phyloP scores from a whole-genome alignment of 2,329 filamentous ascomycete genomes.

The Rutstroemia sp. region DNA sequence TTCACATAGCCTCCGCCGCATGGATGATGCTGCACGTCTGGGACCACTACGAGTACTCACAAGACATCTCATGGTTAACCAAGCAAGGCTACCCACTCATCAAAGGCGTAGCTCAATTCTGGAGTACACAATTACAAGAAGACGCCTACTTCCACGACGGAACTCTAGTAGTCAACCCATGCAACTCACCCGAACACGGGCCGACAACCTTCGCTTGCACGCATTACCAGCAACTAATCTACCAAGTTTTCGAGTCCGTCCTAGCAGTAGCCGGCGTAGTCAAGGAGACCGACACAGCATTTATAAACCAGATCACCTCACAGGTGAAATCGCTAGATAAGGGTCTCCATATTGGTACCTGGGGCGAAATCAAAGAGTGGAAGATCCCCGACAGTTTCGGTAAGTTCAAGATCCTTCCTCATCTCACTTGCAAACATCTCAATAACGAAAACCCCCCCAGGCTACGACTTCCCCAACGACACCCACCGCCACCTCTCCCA shows the following conservation, averaged over 20 bases:
- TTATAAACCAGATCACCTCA: constrained; percentile 32
- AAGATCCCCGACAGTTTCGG: constrained; percentile 31
- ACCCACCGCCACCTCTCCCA: constrained; percentile 48
- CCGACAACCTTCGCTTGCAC: constrained; percentile 46
- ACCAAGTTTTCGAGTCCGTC: constrained; percentile 26
- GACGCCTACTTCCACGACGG: constrained; percentile 44
- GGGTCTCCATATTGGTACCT: constrained; percentile 40
- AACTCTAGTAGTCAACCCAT: constrained; percentile 48
- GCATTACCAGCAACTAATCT: constrained; percentile 46
- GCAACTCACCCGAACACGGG: constrained; percentile 51
- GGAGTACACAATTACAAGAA: constrained; percentile 44
- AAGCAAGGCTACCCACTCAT: constrained; percentile 44
- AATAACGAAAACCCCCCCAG: constrained; percentile 41
- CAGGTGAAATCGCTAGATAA: constrained; percentile 41
- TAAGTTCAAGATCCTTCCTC: constrained; percentile 36
- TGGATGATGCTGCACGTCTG: constrained; percentile 56
- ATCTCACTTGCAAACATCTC: constrained; percentile 34
- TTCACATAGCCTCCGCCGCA: constrained; percentile 33
- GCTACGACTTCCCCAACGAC: constrained; percentile 33
- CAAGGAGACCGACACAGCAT: constrained; percentile 24
- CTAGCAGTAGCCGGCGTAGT: background rate
- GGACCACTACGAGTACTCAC: constrained; percentile 48
- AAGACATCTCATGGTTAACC: constrained; percentile 39
- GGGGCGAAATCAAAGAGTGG: constrained; percentile 43
- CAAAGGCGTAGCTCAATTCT: constrained; percentile 47